Evolutionary conservation across 2,329 filamentous ascomycete species (phyloP).

Genomic region (Alternaria brassicicola): DNA sequence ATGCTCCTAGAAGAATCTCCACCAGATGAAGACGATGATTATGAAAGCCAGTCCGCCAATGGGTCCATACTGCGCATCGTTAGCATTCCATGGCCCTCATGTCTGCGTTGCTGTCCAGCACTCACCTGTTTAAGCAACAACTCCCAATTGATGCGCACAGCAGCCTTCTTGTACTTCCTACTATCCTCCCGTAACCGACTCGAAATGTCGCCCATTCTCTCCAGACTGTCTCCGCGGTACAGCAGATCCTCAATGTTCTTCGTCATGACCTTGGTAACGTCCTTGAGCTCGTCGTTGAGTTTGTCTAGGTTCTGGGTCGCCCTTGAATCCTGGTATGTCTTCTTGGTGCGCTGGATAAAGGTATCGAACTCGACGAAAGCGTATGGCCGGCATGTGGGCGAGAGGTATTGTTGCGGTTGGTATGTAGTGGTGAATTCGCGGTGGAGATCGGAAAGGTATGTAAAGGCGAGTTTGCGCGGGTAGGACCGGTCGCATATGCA

Average conservation of each 20-base stretch:
- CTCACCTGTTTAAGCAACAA: slow-evolving; percentile 83
- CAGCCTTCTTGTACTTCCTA: slow-evolving; percentile 90
- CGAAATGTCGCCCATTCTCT: slow-evolving; percentile 96
- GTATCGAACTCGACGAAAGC: slow-evolving; percentile 98
- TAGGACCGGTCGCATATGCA: slow-evolving; percentile 93
- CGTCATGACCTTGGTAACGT: slow-evolving; percentile 99
- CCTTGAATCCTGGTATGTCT: slow-evolving; percentile 90
- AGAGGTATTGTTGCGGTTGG: slow-evolving; percentile 72
- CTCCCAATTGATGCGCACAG: slow-evolving; percentile 98
- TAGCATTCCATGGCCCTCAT: slow-evolving; percentile 10
- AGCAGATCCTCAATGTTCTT: slow-evolving; percentile 99
- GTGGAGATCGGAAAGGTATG: slow-evolving; percentile 91
- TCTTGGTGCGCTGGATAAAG: slow-evolving; percentile 91
- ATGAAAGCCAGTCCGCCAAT: slow-evolving; percentile 82
- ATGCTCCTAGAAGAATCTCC: slow-evolving; percentile 79
- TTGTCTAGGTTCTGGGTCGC: slow-evolving; percentile 92
- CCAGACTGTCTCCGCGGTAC: slow-evolving; percentile 90
- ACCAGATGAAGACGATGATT: slow-evolving; percentile 85
- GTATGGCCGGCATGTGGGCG: slow-evolving; percentile 81
- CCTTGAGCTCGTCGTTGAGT: slow-evolving; percentile 94
- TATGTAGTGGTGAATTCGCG: slow-evolving; percentile 91
- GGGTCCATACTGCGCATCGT: slow-evolving; percentile 73
- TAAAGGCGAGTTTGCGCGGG: slow-evolving; percentile 97
- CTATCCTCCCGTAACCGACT: slow-evolving; percentile 87
- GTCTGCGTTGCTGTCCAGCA: not conserved